Percentiles rank a stretch among this genome's conserved stretches.
Evolutionary conservation across 2,329 filamentous ascomycete species (phyloP).

Genomic region (Ceratocystis diversiconidia): DNA sequence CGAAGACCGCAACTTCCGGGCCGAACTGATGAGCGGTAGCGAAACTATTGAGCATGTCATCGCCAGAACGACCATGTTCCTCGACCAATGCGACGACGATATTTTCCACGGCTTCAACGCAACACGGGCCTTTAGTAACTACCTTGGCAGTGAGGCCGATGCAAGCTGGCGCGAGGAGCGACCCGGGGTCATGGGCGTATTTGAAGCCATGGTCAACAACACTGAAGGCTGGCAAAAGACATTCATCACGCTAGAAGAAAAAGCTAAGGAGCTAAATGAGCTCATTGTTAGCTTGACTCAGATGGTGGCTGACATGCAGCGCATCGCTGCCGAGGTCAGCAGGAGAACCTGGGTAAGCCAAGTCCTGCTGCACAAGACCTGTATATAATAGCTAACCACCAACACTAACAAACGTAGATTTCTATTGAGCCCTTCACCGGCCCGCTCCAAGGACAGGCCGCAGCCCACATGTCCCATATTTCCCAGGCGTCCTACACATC

Average conservation of each 20-base stretch:
- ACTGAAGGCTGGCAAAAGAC: constrained; percentile 79
- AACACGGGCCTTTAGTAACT: constrained; percentile 61
- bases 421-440: constrained; percentile 14
- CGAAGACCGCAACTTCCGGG: constrained; percentile 66
- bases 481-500: constrained; percentile 14
- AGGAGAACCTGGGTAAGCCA: constrained; percentile 55
- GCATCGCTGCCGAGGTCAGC: constrained; percentile 69
- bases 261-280: constrained; percentile 45
- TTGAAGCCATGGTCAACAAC: constrained; percentile 82
- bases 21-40: constrained; percentile 73
- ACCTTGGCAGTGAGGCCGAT: constrained; percentile 53
- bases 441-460: constrained; percentile 11
- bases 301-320: constrained; percentile 75
- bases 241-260: constrained; percentile 60
- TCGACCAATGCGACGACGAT: constrained; percentile 67
- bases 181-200: constrained; percentile 54
- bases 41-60: constrained; percentile 84
- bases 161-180: constrained; percentile 48
- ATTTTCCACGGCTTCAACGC: constrained; percentile 63
- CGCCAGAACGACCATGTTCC: constrained; percentile 57
- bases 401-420: constrained; percentile 8
- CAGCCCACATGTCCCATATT: constrained; percentile 15
- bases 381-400: not conserved
- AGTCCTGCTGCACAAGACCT: not conserved
- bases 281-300: constrained; percentile 51